These are phyloP conservation scores for Pistacia vera DNA, from an alignment of 345 rosid species.

Conservation along the genomic window DNA sequence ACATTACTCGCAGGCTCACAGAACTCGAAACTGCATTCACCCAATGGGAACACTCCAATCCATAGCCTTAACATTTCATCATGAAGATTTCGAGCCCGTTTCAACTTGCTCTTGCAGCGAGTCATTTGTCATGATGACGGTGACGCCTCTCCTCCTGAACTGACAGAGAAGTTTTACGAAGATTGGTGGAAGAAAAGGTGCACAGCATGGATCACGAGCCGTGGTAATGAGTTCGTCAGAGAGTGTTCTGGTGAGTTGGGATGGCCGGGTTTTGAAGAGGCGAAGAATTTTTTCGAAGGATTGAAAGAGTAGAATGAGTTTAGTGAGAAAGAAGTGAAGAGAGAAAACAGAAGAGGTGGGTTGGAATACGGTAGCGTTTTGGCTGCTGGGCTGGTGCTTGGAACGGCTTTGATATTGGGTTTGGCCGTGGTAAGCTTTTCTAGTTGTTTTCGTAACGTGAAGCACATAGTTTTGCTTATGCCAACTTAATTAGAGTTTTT, in stretches of 20 bases:
- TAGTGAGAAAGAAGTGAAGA: not conserved
- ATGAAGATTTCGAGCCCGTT: constrained; percentile 10
- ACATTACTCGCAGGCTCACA: constrained; percentile 21
- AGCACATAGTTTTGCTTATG: constrained; percentile 9
- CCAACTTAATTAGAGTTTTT: constrained; percentile 6
- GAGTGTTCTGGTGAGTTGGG: constrained; percentile 3
- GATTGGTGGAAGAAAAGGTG: not conserved
- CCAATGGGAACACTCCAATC: constrained; percentile 22
- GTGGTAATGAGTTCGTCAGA: not conserved
- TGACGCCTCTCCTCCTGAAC: not conserved
- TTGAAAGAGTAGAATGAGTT: not conserved
- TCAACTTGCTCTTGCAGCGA: constrained; percentile 33
- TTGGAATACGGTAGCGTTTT: constrained; percentile 6
- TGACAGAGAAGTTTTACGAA: not conserved
- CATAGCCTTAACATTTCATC: not conserved
- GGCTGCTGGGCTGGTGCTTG: constrained; percentile 32
- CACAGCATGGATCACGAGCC: not conserved
- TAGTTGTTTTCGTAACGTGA: constrained; percentile 10
- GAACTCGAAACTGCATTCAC: constrained; percentile 32
- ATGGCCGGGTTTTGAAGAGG: not conserved
- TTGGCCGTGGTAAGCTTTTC: constrained; percentile 10
- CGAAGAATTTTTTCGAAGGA: not conserved
- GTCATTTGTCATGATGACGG: constrained; percentile 19
- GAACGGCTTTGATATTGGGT: constrained; percentile 28
- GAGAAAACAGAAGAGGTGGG: constrained; percentile 6